Evolutionary conservation across 2,329 filamentous ascomycete genomes (phyloP).

Genomic region (Verticillium alfalfae): DNA sequence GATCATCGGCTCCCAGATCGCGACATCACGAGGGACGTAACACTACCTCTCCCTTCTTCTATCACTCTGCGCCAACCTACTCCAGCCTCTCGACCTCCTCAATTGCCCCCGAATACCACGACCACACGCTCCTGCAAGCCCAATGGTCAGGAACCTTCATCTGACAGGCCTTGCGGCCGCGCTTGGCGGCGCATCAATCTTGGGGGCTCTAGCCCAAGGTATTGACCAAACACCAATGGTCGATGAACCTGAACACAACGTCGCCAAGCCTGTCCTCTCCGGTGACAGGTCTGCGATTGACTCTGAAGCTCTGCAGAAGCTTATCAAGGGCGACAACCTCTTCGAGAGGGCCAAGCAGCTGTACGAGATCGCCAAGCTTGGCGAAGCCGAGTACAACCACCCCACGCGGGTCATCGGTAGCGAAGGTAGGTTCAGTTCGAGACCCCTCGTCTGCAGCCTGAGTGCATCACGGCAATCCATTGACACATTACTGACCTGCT

Average conservation of each 20-base stretch:
- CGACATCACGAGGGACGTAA: background rate
- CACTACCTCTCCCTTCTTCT: background rate
- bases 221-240: background rate
- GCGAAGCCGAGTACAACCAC: constrained; percentile 56
- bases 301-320: constrained; percentile 48
- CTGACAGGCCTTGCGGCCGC: background rate
- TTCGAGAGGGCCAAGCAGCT: constrained; percentile 54
- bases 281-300: constrained; percentile 37
- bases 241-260: background rate
- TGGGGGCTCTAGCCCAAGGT: background rate
- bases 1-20: background rate
- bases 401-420: constrained; percentile 69
- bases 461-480: background rate
- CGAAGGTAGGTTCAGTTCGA: constrained; percentile 34
- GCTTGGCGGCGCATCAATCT: background rate
- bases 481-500: background rate
- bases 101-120: background rate
- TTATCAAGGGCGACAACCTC: constrained; percentile 51
- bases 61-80: background rate
- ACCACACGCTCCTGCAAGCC: background rate
- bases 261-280: background rate
- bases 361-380: constrained; percentile 55
- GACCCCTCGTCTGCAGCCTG: background rate
- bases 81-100: too few relatives aligned
- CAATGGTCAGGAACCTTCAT: background rate